These are phyloP conservation scores for Conringia planisiliqua DNA, from an alignment of 345 rosid species.

Conservation along the genomic window DNA sequence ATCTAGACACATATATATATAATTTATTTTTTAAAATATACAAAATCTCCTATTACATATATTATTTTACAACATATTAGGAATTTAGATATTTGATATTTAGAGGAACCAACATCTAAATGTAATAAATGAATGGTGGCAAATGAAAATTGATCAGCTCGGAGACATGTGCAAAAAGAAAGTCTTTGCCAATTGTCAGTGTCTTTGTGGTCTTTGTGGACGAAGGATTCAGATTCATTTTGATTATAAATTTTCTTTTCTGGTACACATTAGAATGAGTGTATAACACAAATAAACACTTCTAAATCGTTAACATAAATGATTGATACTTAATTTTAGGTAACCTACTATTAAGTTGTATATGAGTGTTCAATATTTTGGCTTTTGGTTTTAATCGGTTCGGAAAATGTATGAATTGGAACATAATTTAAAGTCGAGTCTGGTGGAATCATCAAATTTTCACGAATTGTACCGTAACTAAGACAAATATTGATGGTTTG, in stretches of 20 bases:
- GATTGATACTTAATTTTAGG: no score
- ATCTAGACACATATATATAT: not conserved
- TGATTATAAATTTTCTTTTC: not conserved
- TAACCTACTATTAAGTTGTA: not conserved
- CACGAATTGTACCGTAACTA: not conserved
- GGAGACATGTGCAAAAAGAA: constrained; percentile 26
- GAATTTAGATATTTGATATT: not conserved
- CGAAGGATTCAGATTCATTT: constrained; percentile 27
- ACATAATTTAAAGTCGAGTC: not conserved
- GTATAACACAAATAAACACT: no score
- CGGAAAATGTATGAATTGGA: not conserved
- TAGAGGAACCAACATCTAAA: not conserved
- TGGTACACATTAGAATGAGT: not conserved
- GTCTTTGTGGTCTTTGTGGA: constrained; percentile 34
- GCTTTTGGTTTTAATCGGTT: not conserved
- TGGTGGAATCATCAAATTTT: not conserved
- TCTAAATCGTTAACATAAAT: no score
- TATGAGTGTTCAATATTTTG: not conserved
- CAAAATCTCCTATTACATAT: not conserved
- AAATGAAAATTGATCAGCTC: constrained; percentile 9
- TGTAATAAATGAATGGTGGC: constrained; percentile 18
- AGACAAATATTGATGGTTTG: no score
- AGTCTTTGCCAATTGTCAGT: constrained; percentile 27
- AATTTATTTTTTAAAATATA: not conserved
- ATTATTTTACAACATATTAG: not conserved